Evolutionary conservation across 2,329 filamentous ascomycete genomes (phyloP).

Genomic region (Gliomastix tumulicola): DNA sequence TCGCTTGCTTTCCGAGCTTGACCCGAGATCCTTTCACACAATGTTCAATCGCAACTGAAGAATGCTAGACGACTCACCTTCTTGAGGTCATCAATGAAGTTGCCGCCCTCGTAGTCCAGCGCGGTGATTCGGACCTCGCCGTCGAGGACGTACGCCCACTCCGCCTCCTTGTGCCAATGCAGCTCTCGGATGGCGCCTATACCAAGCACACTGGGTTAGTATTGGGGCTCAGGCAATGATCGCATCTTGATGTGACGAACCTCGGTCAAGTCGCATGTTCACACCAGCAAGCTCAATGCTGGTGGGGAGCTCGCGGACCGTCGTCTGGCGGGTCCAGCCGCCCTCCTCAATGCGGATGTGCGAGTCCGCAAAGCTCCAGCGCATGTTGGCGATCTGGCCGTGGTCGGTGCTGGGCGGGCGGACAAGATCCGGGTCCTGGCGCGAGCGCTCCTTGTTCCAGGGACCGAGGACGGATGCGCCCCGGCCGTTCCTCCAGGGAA

Average conservation of each 20-base stretch:
- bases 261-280: conserved; percentile 70
- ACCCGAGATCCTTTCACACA: no score
- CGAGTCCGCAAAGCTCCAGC: conserved; percentile 63
- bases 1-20: no score
- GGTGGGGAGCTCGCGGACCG: conserved; percentile 54
- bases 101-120: conserved; percentile 68
- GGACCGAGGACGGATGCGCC: conserved; percentile 64
- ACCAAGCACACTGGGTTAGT: no score
- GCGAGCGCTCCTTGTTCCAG: conserved; percentile 59
- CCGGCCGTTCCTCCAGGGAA: conserved; percentile 57
- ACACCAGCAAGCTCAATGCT: conserved; percentile 68
- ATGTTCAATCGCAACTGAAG: no score
- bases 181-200: conserved; percentile 69
- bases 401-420: conserved; percentile 68
- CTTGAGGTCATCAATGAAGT: conserved; percentile 69
- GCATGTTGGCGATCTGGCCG: conserved; percentile 63
- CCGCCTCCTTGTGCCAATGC: conserved; percentile 76
- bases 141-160: conserved; percentile 70
- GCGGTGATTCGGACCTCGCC: conserved; percentile 66
- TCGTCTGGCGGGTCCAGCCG: conserved; percentile 72
- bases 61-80: no score
- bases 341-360: conserved; percentile 63
- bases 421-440: conserved; percentile 65
- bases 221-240: no score
- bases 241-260: no score